Evolutionary conservation across 176 grass and related monocot species (phyloP).

Genomic region (Coix lacrymajobi): DNA sequence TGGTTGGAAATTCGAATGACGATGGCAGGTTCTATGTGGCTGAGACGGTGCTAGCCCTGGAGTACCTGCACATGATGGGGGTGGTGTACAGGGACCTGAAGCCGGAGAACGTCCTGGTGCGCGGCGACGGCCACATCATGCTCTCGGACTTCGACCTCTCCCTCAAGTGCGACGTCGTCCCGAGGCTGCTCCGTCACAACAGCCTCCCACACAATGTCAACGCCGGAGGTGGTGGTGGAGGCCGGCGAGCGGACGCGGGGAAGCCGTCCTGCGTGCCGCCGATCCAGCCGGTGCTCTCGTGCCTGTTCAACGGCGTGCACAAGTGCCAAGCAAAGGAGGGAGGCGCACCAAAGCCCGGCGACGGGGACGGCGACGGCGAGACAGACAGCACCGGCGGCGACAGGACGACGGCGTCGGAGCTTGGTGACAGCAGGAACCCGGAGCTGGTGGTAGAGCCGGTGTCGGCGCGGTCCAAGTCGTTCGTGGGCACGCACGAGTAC

Average conservation of each 20-base stretch:
- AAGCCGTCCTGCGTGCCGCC: slow-evolving; percentile 53
- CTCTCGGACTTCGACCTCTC: slow-evolving; percentile 98
- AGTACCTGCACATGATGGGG: slow-evolving; percentile 99
- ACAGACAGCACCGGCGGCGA: not conserved
- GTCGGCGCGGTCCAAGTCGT: slow-evolving; percentile 71
- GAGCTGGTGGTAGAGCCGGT: slow-evolving; percentile 86
- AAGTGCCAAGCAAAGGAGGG: slow-evolving; percentile 41
- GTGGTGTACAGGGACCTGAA: slow-evolving; percentile 94
- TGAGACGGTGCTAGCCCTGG: slow-evolving; percentile 77
- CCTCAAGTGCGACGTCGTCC: slow-evolving; percentile 79
- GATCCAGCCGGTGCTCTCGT: slow-evolving; percentile 86
- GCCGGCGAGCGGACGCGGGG: not conserved
- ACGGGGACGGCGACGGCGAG: not conserved
- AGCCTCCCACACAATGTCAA: not conserved
- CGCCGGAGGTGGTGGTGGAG: not conserved
- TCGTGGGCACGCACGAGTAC: slow-evolving; percentile 97
- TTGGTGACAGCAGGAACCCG: not conserved
- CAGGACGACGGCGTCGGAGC: not conserved
- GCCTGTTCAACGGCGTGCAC: slow-evolving; percentile 60
- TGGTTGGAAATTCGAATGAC: not conserved
- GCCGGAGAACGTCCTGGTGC: slow-evolving; percentile 88
- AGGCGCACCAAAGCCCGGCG: not conserved
- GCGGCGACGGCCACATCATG: slow-evolving; percentile 91
- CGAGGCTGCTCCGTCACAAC: slow-evolving; percentile 44
- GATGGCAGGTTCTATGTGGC: slow-evolving; percentile 78